Base-by-base conservation (phyloP, 1,139 yeast genomes). In the Cylindricascospora bacillispora region DNA sequence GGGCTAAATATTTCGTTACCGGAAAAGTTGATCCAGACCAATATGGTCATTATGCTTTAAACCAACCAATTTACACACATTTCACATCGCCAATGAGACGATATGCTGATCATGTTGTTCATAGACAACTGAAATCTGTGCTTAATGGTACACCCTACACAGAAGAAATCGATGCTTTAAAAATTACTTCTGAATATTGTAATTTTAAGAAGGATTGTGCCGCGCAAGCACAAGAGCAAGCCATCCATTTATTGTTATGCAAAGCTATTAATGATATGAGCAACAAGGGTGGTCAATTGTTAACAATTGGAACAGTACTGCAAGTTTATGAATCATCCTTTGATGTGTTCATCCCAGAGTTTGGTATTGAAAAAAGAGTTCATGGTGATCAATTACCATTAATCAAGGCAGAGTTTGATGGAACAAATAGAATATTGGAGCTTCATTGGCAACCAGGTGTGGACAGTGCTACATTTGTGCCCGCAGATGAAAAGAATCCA, bases 321-420 rank as follows among this genome's bases (percentile, higher is more conserved):
- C 95, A 85, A 54, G 97, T 86, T 5, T 86, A 86, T 52, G 97
- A 89, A 56, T 82, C 95, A 2, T 83, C 97, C 2, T 89, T 89
- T 60, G 98, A 89, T 56, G 93, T 89, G 5, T 73, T 83, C 40
- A 67, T 89, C 38, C 97, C 97, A 1, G 95, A 83, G 44, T 78
- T 86, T 59, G 97, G 98, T 25, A 82, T 89, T 43, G 98, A 89
- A 54, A 89, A 89, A 59, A 73, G 98, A 47, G 97, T 89, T 16
- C 98, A 89, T 48, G 95, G 97, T 25, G 98, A 89, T 57, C 98
- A 89, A 55, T 63, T 89, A 34, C 98, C 98, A 11, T 63, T 89
- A 38, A 74, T 72, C 15, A 85, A 85, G 56, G 97, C 97, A 4
- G 97, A 89, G 52, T 89, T 80, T 54, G 92, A 82, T 50, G 79